phyloP scores from a whole-genome alignment of 441 rosid genomes.

The Euphorbia celastroides region DNA sequence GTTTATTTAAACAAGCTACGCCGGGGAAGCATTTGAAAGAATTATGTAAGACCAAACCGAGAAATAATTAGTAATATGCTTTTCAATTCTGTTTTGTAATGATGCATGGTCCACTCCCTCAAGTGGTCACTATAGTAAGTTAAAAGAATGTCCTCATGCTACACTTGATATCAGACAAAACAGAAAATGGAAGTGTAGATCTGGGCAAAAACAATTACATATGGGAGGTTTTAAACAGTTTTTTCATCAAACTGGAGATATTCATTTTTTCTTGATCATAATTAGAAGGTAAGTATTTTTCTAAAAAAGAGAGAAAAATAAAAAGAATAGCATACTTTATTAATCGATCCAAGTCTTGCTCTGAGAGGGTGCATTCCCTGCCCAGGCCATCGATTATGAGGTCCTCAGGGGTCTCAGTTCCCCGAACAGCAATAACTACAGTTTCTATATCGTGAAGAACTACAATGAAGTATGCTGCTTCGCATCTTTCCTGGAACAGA shows the following conservation, averaged over 20 bases:
- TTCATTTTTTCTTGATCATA: neutral
- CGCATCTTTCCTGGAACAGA: slow-evolving; percentile 50
- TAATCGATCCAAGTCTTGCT: slow-evolving; percentile 69
- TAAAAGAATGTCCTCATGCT: neutral
- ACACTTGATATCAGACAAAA: neutral
- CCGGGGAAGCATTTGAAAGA: no score
- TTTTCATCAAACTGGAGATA: neutral
- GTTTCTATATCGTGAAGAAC: slow-evolving; percentile 66
- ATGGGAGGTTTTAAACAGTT: neutral
- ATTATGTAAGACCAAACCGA: no score
- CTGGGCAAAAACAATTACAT: neutral
- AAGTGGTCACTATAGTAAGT: neutral
- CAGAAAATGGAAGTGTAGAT: neutral
- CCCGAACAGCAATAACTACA: slow-evolving; percentile 76
- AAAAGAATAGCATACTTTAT: slow-evolving; percentile 43
- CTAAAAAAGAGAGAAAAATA: slow-evolving; percentile 23
- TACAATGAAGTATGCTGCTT: slow-evolving; percentile 84
- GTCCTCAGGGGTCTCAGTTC: slow-evolving; percentile 95
- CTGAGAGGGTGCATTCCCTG: slow-evolving; percentile 53
- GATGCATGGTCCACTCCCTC: neutral
- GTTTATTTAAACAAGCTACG: neutral
- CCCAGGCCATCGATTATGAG: slow-evolving; percentile 93
- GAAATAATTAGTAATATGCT: no score
- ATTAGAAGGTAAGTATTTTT: neutral
- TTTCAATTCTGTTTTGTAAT: neutral